Evolutionary conservation across 176 grass and related monocot species (phyloP).

Genomic region (Themeda triandra): DNA sequence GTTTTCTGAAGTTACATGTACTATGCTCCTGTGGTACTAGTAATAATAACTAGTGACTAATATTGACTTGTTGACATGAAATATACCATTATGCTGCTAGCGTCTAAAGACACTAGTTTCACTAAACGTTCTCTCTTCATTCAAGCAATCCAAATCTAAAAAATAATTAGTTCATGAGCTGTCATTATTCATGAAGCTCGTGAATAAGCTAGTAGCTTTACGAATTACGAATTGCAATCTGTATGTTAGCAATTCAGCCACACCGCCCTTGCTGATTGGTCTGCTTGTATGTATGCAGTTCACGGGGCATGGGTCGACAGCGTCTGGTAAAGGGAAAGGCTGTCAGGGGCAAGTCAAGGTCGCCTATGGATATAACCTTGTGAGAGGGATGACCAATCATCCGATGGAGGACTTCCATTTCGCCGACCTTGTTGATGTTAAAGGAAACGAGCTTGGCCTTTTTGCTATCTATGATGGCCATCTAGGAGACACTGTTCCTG

Average conservation of each 20-base stretch:
- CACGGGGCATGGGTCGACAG: constrained; percentile 31
- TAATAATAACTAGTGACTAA: background rate
- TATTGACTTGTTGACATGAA: constrained; percentile 9
- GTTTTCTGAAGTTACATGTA: background rate
- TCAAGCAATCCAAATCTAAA: background rate
- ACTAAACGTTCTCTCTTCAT: background rate
- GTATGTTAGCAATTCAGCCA: background rate
- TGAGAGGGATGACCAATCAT: constrained; percentile 68
- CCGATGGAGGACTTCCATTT: constrained; percentile 89
- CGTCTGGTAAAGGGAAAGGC: constrained; percentile 59
- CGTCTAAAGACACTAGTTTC: background rate
- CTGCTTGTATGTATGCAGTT: constrained; percentile 34
- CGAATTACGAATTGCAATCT: background rate
- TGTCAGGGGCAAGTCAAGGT: constrained; percentile 44
- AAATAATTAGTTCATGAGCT: background rate
- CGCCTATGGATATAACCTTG: constrained; percentile 59
- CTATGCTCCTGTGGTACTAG: background rate
- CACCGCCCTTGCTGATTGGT: background rate
- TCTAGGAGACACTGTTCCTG: constrained; percentile 65
- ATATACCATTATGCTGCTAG: background rate
- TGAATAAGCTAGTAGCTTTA: background rate
- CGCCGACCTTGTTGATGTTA: constrained; percentile 37
- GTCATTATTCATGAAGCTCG: background rate
- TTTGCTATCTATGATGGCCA: constrained; percentile 83
- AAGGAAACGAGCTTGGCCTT: constrained; percentile 56